Conservation (phyloP, 2,329 filamentous ascomycete species). For the Penicillium nordicum region DNA sequence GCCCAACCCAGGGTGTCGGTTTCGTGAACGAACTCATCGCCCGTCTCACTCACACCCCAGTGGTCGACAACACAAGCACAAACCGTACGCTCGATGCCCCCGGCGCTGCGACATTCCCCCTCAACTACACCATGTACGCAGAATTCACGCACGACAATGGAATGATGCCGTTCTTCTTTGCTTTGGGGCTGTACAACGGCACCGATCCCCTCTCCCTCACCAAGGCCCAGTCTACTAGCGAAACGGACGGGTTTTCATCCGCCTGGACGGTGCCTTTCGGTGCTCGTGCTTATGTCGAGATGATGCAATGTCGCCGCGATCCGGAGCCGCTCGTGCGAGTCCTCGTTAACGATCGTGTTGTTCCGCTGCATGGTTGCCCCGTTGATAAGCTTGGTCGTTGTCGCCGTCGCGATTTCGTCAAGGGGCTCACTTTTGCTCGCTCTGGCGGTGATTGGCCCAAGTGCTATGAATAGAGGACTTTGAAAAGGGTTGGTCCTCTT, state of each 20-base stretch:
- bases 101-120: slow-evolving; percentile 66
- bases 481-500: neutral
- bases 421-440: slow-evolving; percentile 70
- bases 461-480: slow-evolving; percentile 47
- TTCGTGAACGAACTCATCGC: slow-evolving; percentile 86
- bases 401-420: slow-evolving; percentile 64
- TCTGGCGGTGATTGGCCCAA: slow-evolving; percentile 68
- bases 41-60: slow-evolving; percentile 65
- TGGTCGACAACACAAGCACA: slow-evolving; percentile 69
- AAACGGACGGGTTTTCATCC: slow-evolving; percentile 67
- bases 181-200: slow-evolving; percentile 72
- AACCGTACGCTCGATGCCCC: slow-evolving; percentile 70
- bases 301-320: slow-evolving; percentile 62
- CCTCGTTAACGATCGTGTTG: slow-evolving; percentile 78
- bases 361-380: slow-evolving; percentile 66
- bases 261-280: slow-evolving; percentile 81
- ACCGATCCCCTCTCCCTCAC: slow-evolving; percentile 55
- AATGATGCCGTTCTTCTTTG: slow-evolving; percentile 72
- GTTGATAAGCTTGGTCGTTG: slow-evolving; percentile 71
- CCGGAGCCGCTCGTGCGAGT: slow-evolving; percentile 70
- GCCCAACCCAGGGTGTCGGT: slow-evolving; percentile 80
- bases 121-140: slow-evolving; percentile 68
- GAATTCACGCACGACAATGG: slow-evolving; percentile 93
- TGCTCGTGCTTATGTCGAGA: slow-evolving; percentile 79
- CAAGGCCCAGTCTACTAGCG: slow-evolving; percentile 46